Conservation (phyloP, 257 asterid genomes). For the Solanum rostratum region DNA sequence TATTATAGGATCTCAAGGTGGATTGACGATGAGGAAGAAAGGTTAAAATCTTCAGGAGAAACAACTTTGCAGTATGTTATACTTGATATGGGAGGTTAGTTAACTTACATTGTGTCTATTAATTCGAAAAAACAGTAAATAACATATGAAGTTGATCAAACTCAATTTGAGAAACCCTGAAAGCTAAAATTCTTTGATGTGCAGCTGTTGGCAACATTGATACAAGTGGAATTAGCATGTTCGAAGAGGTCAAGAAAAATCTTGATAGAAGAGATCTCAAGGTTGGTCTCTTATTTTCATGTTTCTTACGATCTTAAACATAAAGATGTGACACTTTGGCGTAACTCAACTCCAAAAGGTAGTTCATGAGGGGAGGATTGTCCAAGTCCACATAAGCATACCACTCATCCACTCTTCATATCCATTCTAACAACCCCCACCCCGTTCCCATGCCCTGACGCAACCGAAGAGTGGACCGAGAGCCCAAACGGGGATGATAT, state of each 20-base stretch:
- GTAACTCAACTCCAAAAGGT: background rate
- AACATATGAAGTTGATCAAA: background rate
- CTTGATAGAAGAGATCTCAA: slow-evolving; percentile 67
- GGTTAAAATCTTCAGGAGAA: slow-evolving; percentile 44
- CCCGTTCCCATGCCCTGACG: too few species aligned
- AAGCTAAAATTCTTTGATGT: background rate
- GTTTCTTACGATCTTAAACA: background rate
- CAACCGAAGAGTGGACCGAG: background rate
- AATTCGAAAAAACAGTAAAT: background rate
- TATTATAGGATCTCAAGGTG: slow-evolving; percentile 71
- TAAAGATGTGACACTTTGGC: background rate
- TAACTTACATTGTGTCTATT: background rate
- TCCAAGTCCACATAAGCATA: background rate
- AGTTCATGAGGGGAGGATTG: background rate
- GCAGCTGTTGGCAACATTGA: slow-evolving; percentile 95
- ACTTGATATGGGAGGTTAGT: slow-evolving; percentile 79
- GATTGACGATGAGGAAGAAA: slow-evolving; percentile 88
- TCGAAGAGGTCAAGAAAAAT: slow-evolving; percentile 71
- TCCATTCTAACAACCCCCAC: background rate
- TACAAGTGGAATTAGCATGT: slow-evolving; percentile 93
- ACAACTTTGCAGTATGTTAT: slow-evolving; percentile 44
- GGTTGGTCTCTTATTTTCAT: slow-evolving; percentile 12
- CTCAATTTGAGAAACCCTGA: background rate
- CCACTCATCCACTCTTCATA: background rate
- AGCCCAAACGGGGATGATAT: background rate